These are phyloP conservation scores for Aspergillus diversus DNA, from an alignment of 495 filamentous ascomycete species.

Conservation along the genomic window DNA sequence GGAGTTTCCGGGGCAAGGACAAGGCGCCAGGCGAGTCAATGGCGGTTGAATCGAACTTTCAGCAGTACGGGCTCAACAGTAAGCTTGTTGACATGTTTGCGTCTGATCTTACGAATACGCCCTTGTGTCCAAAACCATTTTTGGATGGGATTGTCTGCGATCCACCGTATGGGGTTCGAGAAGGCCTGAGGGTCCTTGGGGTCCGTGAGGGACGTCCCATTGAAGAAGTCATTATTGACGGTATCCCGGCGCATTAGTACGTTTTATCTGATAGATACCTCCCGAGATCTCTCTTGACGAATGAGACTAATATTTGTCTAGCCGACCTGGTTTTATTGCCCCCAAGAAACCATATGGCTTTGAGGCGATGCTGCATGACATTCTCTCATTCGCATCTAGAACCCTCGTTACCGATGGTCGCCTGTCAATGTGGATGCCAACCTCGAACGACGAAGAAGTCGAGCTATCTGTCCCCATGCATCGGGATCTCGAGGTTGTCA, in stretches of 20 bases:
- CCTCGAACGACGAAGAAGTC: slow-evolving; percentile 74
- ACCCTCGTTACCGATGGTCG: slow-evolving; percentile 83
- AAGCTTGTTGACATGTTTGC: slow-evolving; percentile 76
- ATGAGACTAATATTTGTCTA: slow-evolving; percentile 36
- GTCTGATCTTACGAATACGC: slow-evolving; percentile 87
- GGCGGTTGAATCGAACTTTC: slow-evolving; percentile 73
- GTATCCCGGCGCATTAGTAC: slow-evolving; percentile 70
- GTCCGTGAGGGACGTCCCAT: slow-evolving; percentile 65
- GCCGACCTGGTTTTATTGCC: slow-evolving; percentile 77
- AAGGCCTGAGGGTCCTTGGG: slow-evolving; percentile 87
- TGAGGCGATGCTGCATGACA: slow-evolving; percentile 82
- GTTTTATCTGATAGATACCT: slow-evolving; percentile 23
- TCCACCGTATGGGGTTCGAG: slow-evolving; percentile 95
- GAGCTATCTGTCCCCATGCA: slow-evolving; percentile 79
- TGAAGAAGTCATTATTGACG: slow-evolving; percentile 68
- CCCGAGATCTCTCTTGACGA: background rate
- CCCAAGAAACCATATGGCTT: slow-evolving; percentile 94
- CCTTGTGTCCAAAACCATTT: slow-evolving; percentile 59
- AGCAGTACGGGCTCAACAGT: slow-evolving; percentile 73
- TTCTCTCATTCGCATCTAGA: slow-evolving; percentile 77
- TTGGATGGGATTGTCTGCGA: slow-evolving; percentile 96
- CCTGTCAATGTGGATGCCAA: slow-evolving; percentile 96
- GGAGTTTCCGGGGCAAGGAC: slow-evolving; percentile 76
- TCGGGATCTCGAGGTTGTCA: slow-evolving; percentile 73
- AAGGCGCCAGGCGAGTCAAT: slow-evolving; percentile 46